Percentiles rank a stretch among this genome's conserved stretches.
phyloP scores from a whole-genome alignment of 345 rosid genomes.

The Salix arbutifolia region DNA sequence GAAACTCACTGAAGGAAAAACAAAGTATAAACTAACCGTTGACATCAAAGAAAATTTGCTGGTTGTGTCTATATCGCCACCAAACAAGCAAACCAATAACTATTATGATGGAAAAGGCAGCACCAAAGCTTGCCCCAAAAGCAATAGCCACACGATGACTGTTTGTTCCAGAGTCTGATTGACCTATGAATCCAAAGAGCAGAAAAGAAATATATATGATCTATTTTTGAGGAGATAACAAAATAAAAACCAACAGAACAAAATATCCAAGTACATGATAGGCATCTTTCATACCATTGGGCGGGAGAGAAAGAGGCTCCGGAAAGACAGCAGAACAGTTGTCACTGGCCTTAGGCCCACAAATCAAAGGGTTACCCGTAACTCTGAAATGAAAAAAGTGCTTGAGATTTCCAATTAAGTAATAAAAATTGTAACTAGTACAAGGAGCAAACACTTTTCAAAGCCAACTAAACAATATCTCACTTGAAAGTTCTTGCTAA shows the following conservation, averaged over 20 bases:
- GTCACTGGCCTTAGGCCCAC: slow-evolving; percentile 59
- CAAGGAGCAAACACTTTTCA: not conserved
- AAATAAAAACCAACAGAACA: not conserved
- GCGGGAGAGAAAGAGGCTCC: slow-evolving; percentile 87
- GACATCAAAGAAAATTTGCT: slow-evolving; percentile 95
- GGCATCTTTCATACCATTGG: slow-evolving; percentile 59
- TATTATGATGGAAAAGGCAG: slow-evolving; percentile 57
- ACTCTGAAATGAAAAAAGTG: slow-evolving; percentile 46
- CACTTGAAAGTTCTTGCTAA: slow-evolving; percentile 95
- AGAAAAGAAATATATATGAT: slow-evolving; percentile 9
- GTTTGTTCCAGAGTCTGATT: slow-evolving; percentile 48
- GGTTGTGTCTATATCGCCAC: slow-evolving; percentile 86
- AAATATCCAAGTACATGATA: not conserved
- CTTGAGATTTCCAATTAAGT: slow-evolving; percentile 8
- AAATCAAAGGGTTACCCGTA: slow-evolving; percentile 73
- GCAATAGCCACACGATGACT: slow-evolving; percentile 72
- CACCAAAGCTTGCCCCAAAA: slow-evolving; percentile 78
- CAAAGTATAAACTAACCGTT: slow-evolving; percentile 54
- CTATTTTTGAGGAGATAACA: not conserved
- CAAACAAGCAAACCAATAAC: slow-evolving; percentile 62
- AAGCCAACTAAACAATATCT: slow-evolving; percentile 24
- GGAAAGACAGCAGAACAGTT: slow-evolving; percentile 89
- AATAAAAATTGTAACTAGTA: not conserved
- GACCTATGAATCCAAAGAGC: slow-evolving; percentile 35
- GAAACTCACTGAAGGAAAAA: not conserved